These are phyloP conservation scores for Truncatella angustata DNA, from an alignment of 2,329 filamentous ascomycete genomes.

Conservation along the genomic window DNA sequence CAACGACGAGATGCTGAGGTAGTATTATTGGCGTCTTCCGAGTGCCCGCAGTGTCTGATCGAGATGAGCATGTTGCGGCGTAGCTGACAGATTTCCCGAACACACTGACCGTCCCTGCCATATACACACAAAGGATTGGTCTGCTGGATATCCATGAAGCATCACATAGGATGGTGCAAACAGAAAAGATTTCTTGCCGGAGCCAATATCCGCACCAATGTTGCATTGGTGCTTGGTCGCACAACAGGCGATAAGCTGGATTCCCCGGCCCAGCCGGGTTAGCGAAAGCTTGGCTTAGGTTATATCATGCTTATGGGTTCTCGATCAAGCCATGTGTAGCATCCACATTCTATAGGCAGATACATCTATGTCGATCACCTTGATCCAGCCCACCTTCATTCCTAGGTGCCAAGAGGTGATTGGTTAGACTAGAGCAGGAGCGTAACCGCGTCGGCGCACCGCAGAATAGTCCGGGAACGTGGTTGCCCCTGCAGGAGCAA, in stretches of 20 bases:
- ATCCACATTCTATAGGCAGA: not conserved
- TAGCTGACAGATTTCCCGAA: too few relatives aligned
- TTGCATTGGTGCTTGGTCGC: not conserved
- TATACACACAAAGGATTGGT: too few relatives aligned
- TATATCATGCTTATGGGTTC: not conserved
- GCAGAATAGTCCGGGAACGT: not conserved
- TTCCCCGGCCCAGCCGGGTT: not conserved
- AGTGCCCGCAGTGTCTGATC: too few relatives aligned
- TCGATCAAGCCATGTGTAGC: not conserved
- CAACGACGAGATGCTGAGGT: too few relatives aligned
- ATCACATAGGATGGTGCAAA: too few relatives aligned
- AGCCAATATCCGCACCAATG: not conserved
- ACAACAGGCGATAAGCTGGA: not conserved
- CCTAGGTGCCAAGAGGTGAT: not conserved
- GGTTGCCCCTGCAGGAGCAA: not conserved
- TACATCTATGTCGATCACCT: not conserved
- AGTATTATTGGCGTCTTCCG: too few relatives aligned
- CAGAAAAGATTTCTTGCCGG: not conserved
- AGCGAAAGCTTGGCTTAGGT: not conserved
- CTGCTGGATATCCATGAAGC: too few relatives aligned
- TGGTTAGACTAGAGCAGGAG: not conserved
- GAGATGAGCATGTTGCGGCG: too few relatives aligned
- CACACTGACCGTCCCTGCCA: too few relatives aligned
- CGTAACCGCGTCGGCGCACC: not conserved
- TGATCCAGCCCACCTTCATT: not conserved